Base-by-base conservation (phyloP, 2,329 filamentous ascomycete genomes). In the Beauveria sp. region DNA sequence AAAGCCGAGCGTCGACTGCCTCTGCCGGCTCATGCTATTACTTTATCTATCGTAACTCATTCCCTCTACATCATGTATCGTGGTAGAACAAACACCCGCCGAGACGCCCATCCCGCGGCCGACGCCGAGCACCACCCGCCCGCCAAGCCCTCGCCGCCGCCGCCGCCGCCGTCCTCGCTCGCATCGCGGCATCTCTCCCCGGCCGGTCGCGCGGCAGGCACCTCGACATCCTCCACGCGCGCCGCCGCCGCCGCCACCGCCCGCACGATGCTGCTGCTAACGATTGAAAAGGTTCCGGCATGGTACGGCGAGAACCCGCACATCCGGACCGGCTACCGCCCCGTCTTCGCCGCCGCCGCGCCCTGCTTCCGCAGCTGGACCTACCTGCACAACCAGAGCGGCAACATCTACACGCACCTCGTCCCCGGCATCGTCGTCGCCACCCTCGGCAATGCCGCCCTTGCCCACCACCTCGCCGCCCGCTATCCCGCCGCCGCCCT, bases 301-400 rank as follows among this genome's bases (percentile, higher is more conserved):
- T 80, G 78, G 77, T 72, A 74, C 60, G 72, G 75, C 62, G 71
- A 76, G 64, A 80, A 79, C 63, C 65, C 68, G 9, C 76, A 72
- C 64, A 76, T 80, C 59, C 68, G 69, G 28, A 67, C 70, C 7
- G 77, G 76, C 24, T 81, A 81, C 65, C 76, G 78, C 16, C 75
- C 75, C 9, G 72, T 74, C 14, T 75, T 73, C 9, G 66, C 71
- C 49, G 79, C 77, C 0, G 66, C 67, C 16, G 58, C 52, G 3
- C 65, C 62, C 8, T 81, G 73, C 64, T 66, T 80, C 58, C 60
- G 66, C 18, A 80, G 77, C 65, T 75, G 73, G 70, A 62, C 67
- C 5, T 76, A 77, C 66, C 65, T 72, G n/a, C 71, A 74, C 66
- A 74, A 73, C 63, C 69, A 74, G 63, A 69, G 69, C 12, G 64